phyloP scores from a whole-genome alignment of 805 yeast species.

The Sugiyamaella mastotermitis region DNA sequence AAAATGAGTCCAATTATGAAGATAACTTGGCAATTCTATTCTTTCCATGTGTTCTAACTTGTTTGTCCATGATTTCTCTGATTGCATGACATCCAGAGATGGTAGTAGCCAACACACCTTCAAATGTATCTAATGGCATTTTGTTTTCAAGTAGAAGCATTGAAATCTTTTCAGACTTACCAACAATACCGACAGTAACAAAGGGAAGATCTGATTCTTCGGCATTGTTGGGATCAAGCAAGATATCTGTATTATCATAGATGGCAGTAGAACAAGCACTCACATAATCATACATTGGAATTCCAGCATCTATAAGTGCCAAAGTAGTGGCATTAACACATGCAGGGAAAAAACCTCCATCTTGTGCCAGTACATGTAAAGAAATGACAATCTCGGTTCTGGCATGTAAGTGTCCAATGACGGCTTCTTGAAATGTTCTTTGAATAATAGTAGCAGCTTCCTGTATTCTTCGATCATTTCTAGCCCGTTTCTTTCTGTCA shows the following conservation, averaged over 20 bases:
- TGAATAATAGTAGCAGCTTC: conserved; percentile 31
- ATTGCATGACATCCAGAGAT: conserved; percentile 82
- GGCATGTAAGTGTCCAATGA: conserved; percentile 70
- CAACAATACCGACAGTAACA: conserved; percentile 78
- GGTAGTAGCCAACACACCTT: conserved; percentile 70
- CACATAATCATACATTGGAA: conserved; percentile 87
- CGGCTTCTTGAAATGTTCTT: conserved; percentile 43
- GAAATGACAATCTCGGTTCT: conserved; percentile 73
- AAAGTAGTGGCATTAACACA: conserved; percentile 81
- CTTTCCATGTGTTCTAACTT: conserved; percentile 71
- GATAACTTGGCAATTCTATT: conserved; percentile 41
- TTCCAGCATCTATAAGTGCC: conserved; percentile 92
- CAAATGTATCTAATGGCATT: conserved; percentile 76
- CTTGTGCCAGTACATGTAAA: conserved; percentile 77
- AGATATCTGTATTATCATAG: conserved; percentile 60
- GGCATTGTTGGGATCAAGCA: conserved; percentile 72
- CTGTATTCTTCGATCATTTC: conserved; percentile 45
- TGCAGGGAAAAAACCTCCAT: conserved; percentile 79
- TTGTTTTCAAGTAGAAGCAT: conserved; percentile 73
- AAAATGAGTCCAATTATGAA: no score
- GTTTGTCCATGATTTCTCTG: conserved; percentile 78
- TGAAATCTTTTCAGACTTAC: conserved; percentile 73
- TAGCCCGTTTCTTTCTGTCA: conserved; percentile 63
- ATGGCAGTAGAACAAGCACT: conserved; percentile 76
- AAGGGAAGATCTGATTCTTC: conserved; percentile 83